Evolutionary conservation across 1,284 basidiomycete genomes (phyloP).

Genomic region (Coniferiporia weirii): DNA sequence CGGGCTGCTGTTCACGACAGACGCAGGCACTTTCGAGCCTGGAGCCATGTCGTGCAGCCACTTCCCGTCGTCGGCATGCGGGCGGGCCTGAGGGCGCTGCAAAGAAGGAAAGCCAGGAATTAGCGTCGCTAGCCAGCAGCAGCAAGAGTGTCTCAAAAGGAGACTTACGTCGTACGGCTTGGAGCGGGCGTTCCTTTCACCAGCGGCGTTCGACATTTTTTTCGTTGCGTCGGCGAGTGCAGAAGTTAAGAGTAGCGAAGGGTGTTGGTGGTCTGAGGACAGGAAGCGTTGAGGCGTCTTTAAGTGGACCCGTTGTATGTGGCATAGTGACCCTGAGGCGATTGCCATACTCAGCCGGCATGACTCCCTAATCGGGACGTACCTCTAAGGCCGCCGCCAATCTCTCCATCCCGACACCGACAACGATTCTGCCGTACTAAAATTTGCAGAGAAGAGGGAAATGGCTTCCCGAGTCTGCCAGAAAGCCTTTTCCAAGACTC

Average conservation of each 20-base stretch:
- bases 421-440: too few species aligned
- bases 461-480: not conserved
- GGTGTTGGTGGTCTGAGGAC: not conserved
- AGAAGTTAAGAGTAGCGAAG: not conserved
- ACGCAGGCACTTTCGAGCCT: conserved; percentile 27
- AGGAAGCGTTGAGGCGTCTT: not conserved
- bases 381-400: too few species aligned
- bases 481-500: not conserved
- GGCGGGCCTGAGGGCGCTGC: conserved; percentile 37
- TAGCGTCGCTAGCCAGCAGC: not conserved
- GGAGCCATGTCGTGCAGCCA: conserved; percentile 75
- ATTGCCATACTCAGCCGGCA: too few species aligned
- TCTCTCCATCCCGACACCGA: too few species aligned
- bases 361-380: too few species aligned
- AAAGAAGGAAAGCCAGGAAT: conserved; percentile 12
- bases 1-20: conserved; percentile 24
- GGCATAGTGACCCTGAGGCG: not conserved
- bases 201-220: not conserved
- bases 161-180: conserved; percentile 47
- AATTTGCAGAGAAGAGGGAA: not conserved
- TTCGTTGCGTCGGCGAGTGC: not conserved
- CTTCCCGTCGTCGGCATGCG: conserved; percentile 47
- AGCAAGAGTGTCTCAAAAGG: conserved; percentile 9
- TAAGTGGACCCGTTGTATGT: not conserved
- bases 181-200: not conserved